Evolutionary conservation across 202 grass and related monocot genomes (phyloP), one percentile per base, ranked within the genome.

Genomic region (Elaeis oleifera): DNA sequence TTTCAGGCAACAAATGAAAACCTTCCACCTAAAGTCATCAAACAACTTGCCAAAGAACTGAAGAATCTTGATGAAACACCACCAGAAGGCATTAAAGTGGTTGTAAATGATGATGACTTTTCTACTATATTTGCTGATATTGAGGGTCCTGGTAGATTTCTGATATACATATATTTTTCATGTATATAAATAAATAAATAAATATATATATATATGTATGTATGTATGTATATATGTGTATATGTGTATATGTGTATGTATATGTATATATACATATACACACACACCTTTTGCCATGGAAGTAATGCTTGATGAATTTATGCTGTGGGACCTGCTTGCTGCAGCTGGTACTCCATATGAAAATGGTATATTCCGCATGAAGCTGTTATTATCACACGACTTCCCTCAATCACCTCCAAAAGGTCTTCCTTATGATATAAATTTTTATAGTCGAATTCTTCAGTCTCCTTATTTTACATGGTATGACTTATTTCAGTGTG

Each of bases 271-370:
- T 4, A 27, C 4, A 27, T 3, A 27, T 26, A 4, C 26, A 27
- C 26, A 27, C 26, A 27, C 26, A 27, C 23, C 26, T 27, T 44
- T 44, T 44, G 36, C 36, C 36, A 44, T 14, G 36, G 36, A 44
- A 44, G 36, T 44, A 13, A 44, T 44, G 36, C 36, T 44, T 69
- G 64, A 26, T 78, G 11, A 67, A 64, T 60, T 16, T 67, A 14
- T 60, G 23, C 57, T 60, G 50, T n/a, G 5, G 39, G 32, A 36
- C 32, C 32, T 36, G 23, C 1, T 16, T 76, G 21, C 13, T 79
- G 36, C 84, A 97, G 92, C 81, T 82, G 88, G 88, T 19, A 97
- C 88, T 49, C 92, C 92, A 74, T 97, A 97, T 70, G 92, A 89
- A 66, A 84, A 84, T 78, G 94, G 88, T 44, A 65, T 86, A 60